A percentile compares a stretch with the other conserved stretches of the same genome.
These are phyloP conservation scores for Ammopiptanthus mongolicus DNA, from an alignment of 306 rosid genomes.

Conservation along the genomic window DNA sequence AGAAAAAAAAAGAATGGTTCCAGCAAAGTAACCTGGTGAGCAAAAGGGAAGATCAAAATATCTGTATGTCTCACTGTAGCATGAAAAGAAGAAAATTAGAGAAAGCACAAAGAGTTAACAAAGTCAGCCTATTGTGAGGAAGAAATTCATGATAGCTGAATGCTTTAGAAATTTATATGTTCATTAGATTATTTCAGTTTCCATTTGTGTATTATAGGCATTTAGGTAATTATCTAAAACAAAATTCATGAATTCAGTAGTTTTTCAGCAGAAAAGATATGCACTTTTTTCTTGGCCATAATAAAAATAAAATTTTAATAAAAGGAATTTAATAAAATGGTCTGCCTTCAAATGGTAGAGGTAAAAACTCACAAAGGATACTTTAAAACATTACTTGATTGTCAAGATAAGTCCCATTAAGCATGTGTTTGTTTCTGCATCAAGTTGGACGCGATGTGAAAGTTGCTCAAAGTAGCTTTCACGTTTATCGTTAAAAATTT, in stretches of 20 bases:
- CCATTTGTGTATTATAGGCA: background rate
- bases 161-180: background rate
- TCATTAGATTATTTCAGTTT: background rate
- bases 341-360: background rate
- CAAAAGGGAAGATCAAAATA: slow-evolving; percentile 54
- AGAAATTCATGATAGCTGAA: background rate
- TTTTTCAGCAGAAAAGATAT: background rate
- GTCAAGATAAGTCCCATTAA: background rate
- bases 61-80: slow-evolving; percentile 47
- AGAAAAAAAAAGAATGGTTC: background rate
- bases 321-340: slow-evolving; percentile 1
- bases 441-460: no score
- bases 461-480: no score
- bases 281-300: background rate
- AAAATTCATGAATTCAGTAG: background rate
- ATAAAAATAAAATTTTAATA: background rate
- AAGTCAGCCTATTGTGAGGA: background rate
- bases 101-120: background rate
- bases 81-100: background rate
- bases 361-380: background rate
- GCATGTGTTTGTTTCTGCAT: no score
- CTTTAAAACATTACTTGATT: background rate
- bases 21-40: slow-evolving; percentile 36
- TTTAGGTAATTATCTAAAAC: background rate
- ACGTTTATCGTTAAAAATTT: no score